These are phyloP conservation scores for Gelatoporia subvermispora DNA, from an alignment of 768 basidiomycete genomes.

Conservation along the genomic window DNA sequence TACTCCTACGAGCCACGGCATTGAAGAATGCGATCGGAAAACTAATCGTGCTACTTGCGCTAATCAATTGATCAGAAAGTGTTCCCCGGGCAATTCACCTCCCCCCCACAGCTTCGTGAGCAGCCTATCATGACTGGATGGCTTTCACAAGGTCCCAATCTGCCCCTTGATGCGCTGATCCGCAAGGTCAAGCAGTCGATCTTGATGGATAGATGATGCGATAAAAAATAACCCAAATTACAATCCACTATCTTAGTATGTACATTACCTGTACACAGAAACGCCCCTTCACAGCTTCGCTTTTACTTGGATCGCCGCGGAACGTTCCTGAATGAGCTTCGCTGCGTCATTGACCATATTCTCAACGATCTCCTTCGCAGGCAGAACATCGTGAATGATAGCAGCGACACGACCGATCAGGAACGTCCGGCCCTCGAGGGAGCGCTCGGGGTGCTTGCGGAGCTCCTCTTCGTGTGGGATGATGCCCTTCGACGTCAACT, in stretches of 20 bases:
- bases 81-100: too few relatives aligned
- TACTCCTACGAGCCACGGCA: too few relatives aligned
- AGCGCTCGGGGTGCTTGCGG: conserved; percentile 78
- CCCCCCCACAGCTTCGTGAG: too few relatives aligned
- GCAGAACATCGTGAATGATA: conserved; percentile 68
- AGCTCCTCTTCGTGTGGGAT: conserved; percentile 71
- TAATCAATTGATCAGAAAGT: too few relatives aligned
- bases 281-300: conserved; percentile 45
- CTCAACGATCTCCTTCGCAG: conserved; percentile 81
- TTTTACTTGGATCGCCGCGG: conserved; percentile 35
- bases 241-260: not conserved
- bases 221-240: not conserved
- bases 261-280: not conserved
- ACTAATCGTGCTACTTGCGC: too few relatives aligned
- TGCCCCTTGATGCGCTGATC: too few relatives aligned
- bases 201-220: not conserved
- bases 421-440: conserved; percentile 60
- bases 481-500: conserved; percentile 78
- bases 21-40: too few relatives aligned
- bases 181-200: too few relatives aligned
- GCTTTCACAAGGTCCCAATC: too few relatives aligned
- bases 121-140: too few relatives aligned
- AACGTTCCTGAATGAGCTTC: conserved; percentile 38
- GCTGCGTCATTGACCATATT: conserved; percentile 67
- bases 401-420: conserved; percentile 82